Evolutionary conservation across 2,329 filamentous ascomycete species (phyloP).

Genomic region (Alternaria viburni): DNA sequence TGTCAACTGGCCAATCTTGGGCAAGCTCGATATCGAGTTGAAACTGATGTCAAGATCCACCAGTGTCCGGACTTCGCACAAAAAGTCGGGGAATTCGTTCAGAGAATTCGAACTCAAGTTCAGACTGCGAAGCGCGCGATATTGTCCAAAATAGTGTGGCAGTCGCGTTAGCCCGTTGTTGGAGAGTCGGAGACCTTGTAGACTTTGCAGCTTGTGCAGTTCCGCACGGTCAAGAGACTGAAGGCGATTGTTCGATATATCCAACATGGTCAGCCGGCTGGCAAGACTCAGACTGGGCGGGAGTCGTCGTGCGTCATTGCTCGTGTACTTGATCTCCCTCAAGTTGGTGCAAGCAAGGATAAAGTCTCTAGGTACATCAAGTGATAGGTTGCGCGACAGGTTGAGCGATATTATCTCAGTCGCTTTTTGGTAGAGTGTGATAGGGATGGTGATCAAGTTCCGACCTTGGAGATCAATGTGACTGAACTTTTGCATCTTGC

Average conservation of each 20-base stretch:
- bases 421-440: constrained; percentile 89
- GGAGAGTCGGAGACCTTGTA: constrained; percentile 89
- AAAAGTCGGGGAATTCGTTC: constrained; percentile 80
- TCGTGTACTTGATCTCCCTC: constrained; percentile 93
- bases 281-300: constrained; percentile 85
- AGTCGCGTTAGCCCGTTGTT: constrained; percentile 87
- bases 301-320: constrained; percentile 87
- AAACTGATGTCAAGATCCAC: constrained; percentile 97
- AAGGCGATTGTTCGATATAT: constrained; percentile 92
- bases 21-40: constrained; percentile 82
- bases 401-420: constrained; percentile 94
- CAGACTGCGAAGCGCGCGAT: constrained; percentile 77
- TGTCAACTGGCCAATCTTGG: constrained; percentile 78
- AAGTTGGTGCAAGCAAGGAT: constrained; percentile 91
- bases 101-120: constrained; percentile 95
- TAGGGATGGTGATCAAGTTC: constrained; percentile 93
- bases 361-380: constrained; percentile 95
- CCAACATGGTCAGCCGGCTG: constrained; percentile 81
- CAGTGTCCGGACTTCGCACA: constrained; percentile 80
- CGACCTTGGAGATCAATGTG: constrained; percentile 90
- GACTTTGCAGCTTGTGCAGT: constrained; percentile 73
- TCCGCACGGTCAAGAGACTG: constrained; percentile 87
- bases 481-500: constrained; percentile 86
- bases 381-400: constrained; percentile 86
- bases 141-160: constrained; percentile 82